A percentile compares a stretch with the other conserved stretches of the same genome.
Conservation (phyloP, 2,329 filamentous ascomycete genomes). For the Alternaria novae-zelandiae region DNA sequence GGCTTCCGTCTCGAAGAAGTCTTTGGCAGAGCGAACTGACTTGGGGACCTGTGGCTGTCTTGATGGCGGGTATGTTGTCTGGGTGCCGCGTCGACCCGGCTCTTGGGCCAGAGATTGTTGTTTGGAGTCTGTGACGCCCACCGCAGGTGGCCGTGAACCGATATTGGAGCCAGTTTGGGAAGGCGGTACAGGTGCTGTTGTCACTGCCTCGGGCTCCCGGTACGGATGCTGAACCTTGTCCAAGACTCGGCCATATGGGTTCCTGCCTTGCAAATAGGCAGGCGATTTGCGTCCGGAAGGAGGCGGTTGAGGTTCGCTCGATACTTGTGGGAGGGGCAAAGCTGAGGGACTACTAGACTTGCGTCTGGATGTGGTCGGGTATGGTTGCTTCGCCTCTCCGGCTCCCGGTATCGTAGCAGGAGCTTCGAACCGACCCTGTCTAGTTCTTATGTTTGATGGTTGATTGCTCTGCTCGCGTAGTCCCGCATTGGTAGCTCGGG, state of each 20-base stretch:
- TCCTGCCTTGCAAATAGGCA: constrained; percentile 40
- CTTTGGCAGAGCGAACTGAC: constrained; percentile 36
- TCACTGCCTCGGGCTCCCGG: constrained; percentile 14
- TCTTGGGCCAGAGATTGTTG: constrained; percentile 17
- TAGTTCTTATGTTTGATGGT: constrained; percentile 11
- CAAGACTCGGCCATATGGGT: constrained; percentile 41
- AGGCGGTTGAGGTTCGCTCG: constrained; percentile 8
- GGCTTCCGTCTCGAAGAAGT: constrained; percentile 39
- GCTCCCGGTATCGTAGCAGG: constrained; percentile 1
- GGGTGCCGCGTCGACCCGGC: constrained; percentile 4
- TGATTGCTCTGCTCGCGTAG: constrained; percentile 19
- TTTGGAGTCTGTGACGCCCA: constrained; percentile 25
- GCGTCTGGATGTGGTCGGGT: constrained; percentile 10
- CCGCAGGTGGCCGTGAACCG: constrained; percentile 25
- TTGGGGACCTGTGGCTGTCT: constrained; percentile 18
- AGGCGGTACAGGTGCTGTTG: constrained; percentile 15
- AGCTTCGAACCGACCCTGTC: constrained; percentile 18
- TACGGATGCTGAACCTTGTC: constrained; percentile 30
- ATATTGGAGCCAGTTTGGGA: constrained; percentile 29
- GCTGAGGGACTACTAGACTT: constrained; percentile 10
- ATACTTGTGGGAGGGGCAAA: constrained; percentile 8
- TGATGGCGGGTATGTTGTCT: constrained; percentile 3
- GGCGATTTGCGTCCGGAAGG: constrained; percentile 27
- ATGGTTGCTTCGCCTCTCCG: constrained; percentile 8
- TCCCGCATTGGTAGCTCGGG: constrained; percentile 17